A percentile compares a stretch with the other conserved stretches of the same genome.
Conservation (phyloP, 257 asterid species). For the Solanum pinnatisectum region DNA sequence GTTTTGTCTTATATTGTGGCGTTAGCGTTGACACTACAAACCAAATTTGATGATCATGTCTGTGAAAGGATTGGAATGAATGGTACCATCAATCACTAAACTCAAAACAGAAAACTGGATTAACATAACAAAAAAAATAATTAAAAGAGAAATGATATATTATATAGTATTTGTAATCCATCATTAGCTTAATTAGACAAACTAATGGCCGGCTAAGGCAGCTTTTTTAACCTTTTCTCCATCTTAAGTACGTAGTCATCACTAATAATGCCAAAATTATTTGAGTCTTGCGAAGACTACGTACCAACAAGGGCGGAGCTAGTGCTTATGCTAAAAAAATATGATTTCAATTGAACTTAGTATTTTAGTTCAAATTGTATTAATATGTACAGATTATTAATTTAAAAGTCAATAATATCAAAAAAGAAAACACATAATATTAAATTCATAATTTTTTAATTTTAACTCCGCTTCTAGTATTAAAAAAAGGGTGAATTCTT, state of each 20-base stretch:
- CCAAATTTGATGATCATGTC: constrained; percentile 2
- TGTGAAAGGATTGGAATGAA: constrained; percentile 24
- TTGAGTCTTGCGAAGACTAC: neutral
- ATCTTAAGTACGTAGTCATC: neutral
- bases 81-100: constrained; percentile 21
- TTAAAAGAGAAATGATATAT: neutral
- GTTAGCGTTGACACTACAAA: neutral
- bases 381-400: neutral
- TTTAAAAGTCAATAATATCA: neutral
- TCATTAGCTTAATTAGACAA: constrained; percentile 26
- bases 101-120: constrained; percentile 12
- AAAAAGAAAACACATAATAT: neutral
- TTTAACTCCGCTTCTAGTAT: neutral
- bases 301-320: neutral
- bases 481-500: neutral
- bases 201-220: constrained; percentile 59
- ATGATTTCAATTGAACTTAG: fast-evolving
- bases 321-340: neutral
- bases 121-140: neutral
- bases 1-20: constrained; percentile 41
- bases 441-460: neutral
- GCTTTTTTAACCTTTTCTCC: constrained; percentile 36
- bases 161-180: constrained; percentile 11
- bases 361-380: neutral
- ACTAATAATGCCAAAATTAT: neutral